phyloP scores from a whole-genome alignment of 352 stramenopile species.

The Phytophthora ohioensis region DNA sequence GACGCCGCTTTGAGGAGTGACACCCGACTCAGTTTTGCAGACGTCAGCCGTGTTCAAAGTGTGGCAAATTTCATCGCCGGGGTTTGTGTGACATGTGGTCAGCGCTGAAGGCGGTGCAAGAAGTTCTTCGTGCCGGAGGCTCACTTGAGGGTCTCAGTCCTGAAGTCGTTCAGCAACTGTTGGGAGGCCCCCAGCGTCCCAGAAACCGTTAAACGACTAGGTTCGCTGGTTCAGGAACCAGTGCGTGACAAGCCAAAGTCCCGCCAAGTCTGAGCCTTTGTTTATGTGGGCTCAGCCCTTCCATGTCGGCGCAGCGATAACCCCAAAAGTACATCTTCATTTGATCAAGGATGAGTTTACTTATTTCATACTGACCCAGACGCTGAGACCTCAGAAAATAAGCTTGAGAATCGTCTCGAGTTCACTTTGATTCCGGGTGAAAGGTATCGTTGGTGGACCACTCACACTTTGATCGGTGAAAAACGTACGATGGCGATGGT shows the following conservation, averaged over 20 bases:
- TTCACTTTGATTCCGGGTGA: slow-evolving; percentile 5
- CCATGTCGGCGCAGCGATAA: neutral
- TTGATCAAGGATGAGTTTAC: slow-evolving; percentile 11
- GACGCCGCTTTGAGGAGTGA: slow-evolving; percentile 4
- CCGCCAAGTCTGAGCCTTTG: slow-evolving; percentile 9
- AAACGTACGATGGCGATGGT: slow-evolving; percentile 3
- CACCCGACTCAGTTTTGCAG: slow-evolving; percentile 6
- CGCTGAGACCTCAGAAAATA: neutral
- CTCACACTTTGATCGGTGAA: slow-evolving; percentile 3
- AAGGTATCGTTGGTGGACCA: slow-evolving; percentile 20
- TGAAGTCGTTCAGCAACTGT: neutral
- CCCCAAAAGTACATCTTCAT: slow-evolving; percentile 14
- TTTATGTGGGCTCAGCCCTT: slow-evolving; percentile 14
- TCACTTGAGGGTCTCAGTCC: neutral
- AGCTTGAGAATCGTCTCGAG: slow-evolving; percentile 4
- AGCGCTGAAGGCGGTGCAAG: neutral
- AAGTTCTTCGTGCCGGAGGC: neutral
- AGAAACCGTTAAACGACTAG: slow-evolving; percentile 24
- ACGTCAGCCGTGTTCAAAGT: slow-evolving; percentile 3
- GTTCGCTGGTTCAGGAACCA: neutral
- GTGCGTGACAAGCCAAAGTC: neutral
- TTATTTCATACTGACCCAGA: neutral
- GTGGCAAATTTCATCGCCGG: neutral
- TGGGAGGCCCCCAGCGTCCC: neutral
- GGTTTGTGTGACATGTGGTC: slow-evolving; percentile 12